Evolutionary conservation across 2,329 filamentous ascomycete species (phyloP).

Genomic region (Pseudogymnoascus sp.): DNA sequence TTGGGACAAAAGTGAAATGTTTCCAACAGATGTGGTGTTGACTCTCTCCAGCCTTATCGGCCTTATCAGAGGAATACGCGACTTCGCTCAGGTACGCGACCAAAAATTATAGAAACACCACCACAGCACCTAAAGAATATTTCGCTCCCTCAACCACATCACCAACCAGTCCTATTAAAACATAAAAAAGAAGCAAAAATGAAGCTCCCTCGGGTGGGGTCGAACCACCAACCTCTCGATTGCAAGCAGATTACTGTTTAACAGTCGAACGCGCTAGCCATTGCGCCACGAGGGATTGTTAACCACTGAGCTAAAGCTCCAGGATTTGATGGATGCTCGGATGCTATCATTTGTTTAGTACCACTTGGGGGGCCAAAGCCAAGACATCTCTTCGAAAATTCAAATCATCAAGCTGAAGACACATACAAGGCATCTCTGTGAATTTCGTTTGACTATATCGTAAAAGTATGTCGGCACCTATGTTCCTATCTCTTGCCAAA

Average conservation of each 20-base stretch:
- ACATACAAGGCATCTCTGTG: not conserved
- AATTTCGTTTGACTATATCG: not conserved
- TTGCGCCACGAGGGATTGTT: slow-evolving; percentile 10
- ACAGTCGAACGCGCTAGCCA: slow-evolving; percentile 11
- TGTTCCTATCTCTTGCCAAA: not conserved
- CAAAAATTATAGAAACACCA: slow-evolving; percentile 1
- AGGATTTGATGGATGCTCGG: not conserved
- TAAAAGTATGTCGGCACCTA: not conserved
- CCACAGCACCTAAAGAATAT: not conserved
- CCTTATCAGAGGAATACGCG: slow-evolving; percentile 1
- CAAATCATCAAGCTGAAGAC: not conserved
- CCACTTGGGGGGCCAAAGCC: not conserved
- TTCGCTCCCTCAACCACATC: not conserved
- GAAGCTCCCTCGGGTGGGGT: slow-evolving; percentile 9
- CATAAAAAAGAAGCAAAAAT: not conserved
- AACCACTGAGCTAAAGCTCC: slow-evolving; percentile 2
- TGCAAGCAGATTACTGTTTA: slow-evolving; percentile 1
- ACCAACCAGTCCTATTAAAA: not conserved
- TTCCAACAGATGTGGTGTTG: not conserved
- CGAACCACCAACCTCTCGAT: slow-evolving; percentile 11
- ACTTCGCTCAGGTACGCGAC: slow-evolving; percentile 6
- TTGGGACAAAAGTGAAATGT: slow-evolving; percentile 1
- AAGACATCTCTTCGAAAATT: not conserved
- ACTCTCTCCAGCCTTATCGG: not conserved
- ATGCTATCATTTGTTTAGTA: not conserved